Evolutionary conservation across 257 asterid species (phyloP).

Genomic region (Fraxinus excelsior): DNA sequence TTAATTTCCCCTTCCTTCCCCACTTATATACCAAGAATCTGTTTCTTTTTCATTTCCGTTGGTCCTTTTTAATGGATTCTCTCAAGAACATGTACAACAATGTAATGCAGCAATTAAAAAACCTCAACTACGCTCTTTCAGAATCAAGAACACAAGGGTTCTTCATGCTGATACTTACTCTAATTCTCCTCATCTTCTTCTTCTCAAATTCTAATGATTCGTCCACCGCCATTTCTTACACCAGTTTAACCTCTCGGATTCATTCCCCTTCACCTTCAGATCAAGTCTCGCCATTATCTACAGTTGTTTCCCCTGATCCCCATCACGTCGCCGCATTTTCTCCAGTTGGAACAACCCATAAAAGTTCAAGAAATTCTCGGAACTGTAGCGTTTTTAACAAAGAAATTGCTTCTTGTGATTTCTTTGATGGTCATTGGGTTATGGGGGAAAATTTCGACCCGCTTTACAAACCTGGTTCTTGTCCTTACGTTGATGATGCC

Average conservation of each 20-base stretch:
- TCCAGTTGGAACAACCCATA: constrained; percentile 6
- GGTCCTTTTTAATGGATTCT: constrained; percentile 34
- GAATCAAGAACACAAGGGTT: constrained; percentile 34
- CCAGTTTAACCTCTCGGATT: constrained; percentile 20
- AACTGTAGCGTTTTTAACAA: constrained; percentile 7
- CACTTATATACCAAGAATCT: neutral
- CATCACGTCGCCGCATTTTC: neutral
- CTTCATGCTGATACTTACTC: constrained; percentile 36
- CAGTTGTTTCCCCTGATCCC: constrained; percentile 8
- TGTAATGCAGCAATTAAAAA: constrained; percentile 34
- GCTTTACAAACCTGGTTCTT: constrained; percentile 50
- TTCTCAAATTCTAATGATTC: constrained; percentile 24
- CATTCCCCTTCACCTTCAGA: constrained; percentile 26
- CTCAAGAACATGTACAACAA: constrained; percentile 29
- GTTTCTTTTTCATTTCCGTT: neutral
- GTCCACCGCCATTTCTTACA: constrained; percentile 33
- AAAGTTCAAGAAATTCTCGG: constrained; percentile 12
- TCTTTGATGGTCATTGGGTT: constrained; percentile 59
- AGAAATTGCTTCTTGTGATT: constrained; percentile 35
- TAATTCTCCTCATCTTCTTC: constrained; percentile 29
- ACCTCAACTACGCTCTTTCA: constrained; percentile 15
- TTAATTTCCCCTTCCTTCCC: neutral
- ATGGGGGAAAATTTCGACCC: constrained; percentile 34
- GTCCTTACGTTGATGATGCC: constrained; percentile 49
- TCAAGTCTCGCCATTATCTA: constrained; percentile 24